These are phyloP conservation scores for Coniochaeta sp. DNA, from an alignment of 2,329 filamentous ascomycete species.

Conservation along the genomic window DNA sequence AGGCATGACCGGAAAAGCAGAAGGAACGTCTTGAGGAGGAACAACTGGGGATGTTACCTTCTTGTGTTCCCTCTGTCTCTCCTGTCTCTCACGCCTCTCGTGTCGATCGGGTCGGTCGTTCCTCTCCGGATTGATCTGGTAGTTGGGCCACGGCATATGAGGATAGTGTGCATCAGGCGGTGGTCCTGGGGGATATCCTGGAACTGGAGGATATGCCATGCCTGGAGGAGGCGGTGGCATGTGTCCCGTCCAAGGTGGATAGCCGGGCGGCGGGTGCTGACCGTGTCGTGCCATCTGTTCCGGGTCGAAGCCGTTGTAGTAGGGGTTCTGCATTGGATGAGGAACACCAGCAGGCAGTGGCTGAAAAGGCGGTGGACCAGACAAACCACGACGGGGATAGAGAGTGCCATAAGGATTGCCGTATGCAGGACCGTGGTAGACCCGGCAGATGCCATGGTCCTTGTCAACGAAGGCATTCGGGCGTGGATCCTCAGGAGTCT, in stretches of 20 bases:
- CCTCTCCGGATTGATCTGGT: too few relatives aligned
- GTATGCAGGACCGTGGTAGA: conserved; percentile 51
- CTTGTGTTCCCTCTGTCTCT: not conserved
- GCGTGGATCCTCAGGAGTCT: conserved; percentile 42
- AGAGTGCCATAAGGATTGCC: conserved; percentile 40
- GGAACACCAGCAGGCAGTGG: conserved; percentile 34
- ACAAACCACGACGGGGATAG: conserved; percentile 34
- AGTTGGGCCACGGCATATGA: conserved; percentile 1
- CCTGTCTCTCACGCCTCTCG: not conserved
- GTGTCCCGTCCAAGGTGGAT: not conserved
- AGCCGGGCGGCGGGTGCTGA: not conserved
- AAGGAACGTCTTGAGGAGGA: not conserved
- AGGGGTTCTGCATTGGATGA: conserved; percentile 35
- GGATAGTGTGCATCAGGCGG: not conserved
- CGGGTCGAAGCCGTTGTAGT: conserved; percentile 28
- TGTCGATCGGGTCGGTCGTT: too few relatives aligned
- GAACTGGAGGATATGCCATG: not conserved
- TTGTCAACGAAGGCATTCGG: conserved; percentile 55
- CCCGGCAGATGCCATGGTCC: conserved; percentile 43
- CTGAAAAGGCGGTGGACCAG: conserved; percentile 10
- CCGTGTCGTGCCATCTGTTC: not conserved
- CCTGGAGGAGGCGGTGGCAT: not conserved
- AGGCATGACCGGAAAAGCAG: not conserved
- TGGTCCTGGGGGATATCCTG: not conserved
- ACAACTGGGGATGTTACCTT: not conserved